Conservation (phyloP, 2,329 filamentous ascomycete species). For the Ramularia endophylla region DNA sequence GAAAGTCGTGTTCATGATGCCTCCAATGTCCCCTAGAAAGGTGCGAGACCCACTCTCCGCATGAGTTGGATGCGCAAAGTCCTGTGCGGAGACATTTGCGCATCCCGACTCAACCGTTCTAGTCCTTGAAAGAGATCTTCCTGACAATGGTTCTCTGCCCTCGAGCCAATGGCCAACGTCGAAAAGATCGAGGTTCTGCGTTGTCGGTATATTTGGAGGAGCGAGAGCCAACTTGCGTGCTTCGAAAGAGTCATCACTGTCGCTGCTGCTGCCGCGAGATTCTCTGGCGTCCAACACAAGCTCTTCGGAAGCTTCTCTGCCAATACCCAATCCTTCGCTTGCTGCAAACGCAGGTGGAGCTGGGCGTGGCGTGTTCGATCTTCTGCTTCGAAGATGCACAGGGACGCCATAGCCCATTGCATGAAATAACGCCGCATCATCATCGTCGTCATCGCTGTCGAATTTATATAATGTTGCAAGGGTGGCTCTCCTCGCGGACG, state of each 20-base stretch:
- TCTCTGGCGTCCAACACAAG: background rate
- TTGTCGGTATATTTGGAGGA: constrained; percentile 5
- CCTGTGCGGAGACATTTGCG: constrained; percentile 32
- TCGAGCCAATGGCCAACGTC: constrained; percentile 75
- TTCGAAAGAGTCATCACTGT: constrained; percentile 10
- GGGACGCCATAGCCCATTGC: constrained; percentile 67
- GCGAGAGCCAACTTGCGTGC: no score
- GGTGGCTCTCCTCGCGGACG: constrained; percentile 57
- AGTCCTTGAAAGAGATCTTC: constrained; percentile 17
- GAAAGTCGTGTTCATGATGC: constrained; percentile 16
- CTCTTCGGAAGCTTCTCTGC: constrained; percentile 1
- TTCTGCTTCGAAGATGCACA: constrained; percentile 38
- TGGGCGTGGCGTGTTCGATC: constrained; percentile 29
- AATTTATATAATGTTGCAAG: constrained; percentile 59
- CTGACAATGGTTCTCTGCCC: constrained; percentile 36
- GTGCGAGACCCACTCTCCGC: constrained; percentile 26
- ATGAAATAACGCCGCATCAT: constrained; percentile 53
- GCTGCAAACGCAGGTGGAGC: constrained; percentile 38
- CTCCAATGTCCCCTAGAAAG: constrained; percentile 30
- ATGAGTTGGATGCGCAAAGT: constrained; percentile 33
- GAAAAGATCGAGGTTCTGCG: constrained; percentile 63
- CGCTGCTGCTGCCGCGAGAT: constrained; percentile 6
- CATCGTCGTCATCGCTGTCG: constrained; percentile 77
- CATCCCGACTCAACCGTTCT: constrained; percentile 60
- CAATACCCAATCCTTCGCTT: background rate